Conservation (phyloP, 257 asterid species). For the Capsicum baccatum region DNA sequence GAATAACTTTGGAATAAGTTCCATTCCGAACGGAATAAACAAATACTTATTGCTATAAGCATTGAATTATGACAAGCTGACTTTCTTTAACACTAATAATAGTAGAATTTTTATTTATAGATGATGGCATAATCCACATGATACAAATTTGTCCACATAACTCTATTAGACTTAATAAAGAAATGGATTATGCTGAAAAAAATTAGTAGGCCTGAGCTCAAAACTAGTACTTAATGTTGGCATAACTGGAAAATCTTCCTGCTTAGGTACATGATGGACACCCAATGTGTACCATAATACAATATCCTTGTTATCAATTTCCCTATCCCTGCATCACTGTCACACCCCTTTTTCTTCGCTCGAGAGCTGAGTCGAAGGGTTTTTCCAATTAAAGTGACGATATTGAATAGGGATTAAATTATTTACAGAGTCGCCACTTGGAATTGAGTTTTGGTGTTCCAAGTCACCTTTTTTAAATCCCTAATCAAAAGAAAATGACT, state of each 20-base stretch:
- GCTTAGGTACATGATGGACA: constrained; percentile 64
- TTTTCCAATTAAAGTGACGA: too few relatives aligned
- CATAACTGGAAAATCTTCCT: constrained; percentile 71
- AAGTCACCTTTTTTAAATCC: too few relatives aligned
- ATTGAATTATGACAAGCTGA: neutral
- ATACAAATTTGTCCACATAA: constrained; percentile 4
- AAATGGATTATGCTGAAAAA: constrained; percentile 68
- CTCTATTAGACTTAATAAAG: constrained; percentile 35
- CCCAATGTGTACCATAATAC: constrained; percentile 73
- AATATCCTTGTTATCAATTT: constrained; percentile 57
- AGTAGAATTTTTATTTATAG: neutral
- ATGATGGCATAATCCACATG: neutral
- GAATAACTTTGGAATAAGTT: too few relatives aligned
- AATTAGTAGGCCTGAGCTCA: constrained; percentile 62
- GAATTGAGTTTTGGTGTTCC: too few relatives aligned
- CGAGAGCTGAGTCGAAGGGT: too few relatives aligned
- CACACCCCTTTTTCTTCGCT: too few relatives aligned
- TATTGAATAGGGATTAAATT: too few relatives aligned
- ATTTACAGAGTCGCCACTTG: too few relatives aligned
- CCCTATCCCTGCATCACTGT: constrained; percentile 59
- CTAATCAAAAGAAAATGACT: too few relatives aligned
- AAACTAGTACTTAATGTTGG: constrained; percentile 49
- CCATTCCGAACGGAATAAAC: neutral
- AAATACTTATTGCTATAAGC: neutral
- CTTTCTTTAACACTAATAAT: neutral